A percentile compares a stretch with the other conserved stretches of the same genome.
Evolutionary conservation across 202 grass and related monocot species (phyloP).

Genomic region (Zizania palustris): DNA sequence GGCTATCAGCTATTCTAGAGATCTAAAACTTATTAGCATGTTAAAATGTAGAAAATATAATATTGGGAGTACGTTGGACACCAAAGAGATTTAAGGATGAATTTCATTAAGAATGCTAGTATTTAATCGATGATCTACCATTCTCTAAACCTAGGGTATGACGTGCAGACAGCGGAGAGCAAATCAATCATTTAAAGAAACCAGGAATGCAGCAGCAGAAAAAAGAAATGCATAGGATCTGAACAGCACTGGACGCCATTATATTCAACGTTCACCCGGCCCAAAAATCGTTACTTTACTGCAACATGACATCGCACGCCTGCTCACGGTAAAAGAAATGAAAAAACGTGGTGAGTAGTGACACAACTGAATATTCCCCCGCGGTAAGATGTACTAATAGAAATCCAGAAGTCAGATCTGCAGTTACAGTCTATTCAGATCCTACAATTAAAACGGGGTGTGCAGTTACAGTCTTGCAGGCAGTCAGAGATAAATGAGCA

Average conservation of each 20-base stretch:
- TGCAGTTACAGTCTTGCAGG: constrained; percentile 1
- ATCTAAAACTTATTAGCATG: too few species aligned
- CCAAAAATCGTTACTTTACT: constrained; percentile 21
- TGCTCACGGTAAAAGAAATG: neutral
- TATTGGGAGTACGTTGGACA: too few species aligned
- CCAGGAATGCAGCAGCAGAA: too few species aligned
- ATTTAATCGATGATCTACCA: neutral
- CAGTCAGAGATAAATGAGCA: constrained; percentile 6
- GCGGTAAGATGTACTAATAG: constrained; percentile 55
- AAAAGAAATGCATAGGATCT: neutral
- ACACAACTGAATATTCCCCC: constrained; percentile 37
- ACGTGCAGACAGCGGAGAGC: neutral
- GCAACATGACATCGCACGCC: constrained; percentile 1
- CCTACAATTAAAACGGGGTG: constrained; percentile 17
- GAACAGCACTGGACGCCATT: constrained; percentile 28
- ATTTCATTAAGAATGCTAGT: too few species aligned
- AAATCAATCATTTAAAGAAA: constrained; percentile 12
- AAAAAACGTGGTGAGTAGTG: neutral
- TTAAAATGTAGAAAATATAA: too few species aligned
- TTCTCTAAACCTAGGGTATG: neutral
- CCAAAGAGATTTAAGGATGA: too few species aligned
- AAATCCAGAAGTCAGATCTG: constrained; percentile 51
- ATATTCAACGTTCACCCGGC: constrained; percentile 26
- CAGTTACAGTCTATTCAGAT: constrained; percentile 33
- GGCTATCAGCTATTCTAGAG: too few species aligned